Percentiles rank a stretch among this genome's conserved stretches.
Evolutionary conservation across 2,329 filamentous ascomycete species (phyloP).

Genomic region (Colletotrichum abscissum): DNA sequence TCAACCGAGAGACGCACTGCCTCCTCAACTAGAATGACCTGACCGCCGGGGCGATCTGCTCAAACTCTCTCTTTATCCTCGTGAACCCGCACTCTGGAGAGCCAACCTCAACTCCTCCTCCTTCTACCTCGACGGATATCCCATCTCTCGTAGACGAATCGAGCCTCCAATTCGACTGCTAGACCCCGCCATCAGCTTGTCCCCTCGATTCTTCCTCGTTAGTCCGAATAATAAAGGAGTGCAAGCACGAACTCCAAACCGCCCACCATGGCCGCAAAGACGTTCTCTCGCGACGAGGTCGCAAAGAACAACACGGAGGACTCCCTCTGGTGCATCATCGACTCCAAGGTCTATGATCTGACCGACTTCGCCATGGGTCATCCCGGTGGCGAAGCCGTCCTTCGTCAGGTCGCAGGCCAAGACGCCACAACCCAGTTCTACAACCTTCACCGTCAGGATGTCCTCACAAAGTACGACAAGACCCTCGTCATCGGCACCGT

Average conservation of each 20-base stretch:
- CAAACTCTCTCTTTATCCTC: neutral
- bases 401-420: slow-evolving; percentile 82
- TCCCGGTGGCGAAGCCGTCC: slow-evolving; percentile 83
- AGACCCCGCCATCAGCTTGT: neutral
- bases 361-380: slow-evolving; percentile 88
- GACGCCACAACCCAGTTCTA: slow-evolving; percentile 89
- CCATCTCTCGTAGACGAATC: neutral
- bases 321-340: slow-evolving; percentile 85
- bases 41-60: neutral
- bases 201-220: neutral
- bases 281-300: slow-evolving; percentile 73
- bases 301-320: slow-evolving; percentile 81
- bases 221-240: neutral
- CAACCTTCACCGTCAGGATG: slow-evolving; percentile 91
- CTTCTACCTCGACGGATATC: neutral
- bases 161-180: neutral
- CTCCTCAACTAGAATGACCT: neutral
- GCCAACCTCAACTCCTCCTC: neutral
- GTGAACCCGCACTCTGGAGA: neutral
- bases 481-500: slow-evolving; percentile 79
- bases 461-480: slow-evolving; percentile 81
- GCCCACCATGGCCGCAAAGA: slow-evolving; percentile 53
- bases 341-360: slow-evolving; percentile 88
- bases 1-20: slow-evolving; percentile 21
- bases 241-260: slow-evolving; percentile 4